Evolutionary conservation across 2,329 filamentous ascomycete species (phyloP).

Genomic region (Pestalotiopsis sp.): DNA sequence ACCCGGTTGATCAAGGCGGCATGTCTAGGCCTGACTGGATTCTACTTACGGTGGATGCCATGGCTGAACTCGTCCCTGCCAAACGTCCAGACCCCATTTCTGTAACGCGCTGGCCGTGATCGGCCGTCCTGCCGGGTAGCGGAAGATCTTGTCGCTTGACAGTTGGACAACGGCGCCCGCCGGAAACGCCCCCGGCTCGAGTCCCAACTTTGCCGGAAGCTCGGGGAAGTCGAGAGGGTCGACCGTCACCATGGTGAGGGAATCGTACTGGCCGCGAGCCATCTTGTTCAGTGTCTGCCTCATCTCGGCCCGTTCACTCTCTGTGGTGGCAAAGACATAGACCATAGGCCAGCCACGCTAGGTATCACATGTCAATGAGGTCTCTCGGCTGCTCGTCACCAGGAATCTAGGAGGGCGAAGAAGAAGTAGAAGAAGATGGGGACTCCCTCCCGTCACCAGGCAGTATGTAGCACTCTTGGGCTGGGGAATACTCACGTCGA

Average conservation of each 20-base stretch:
- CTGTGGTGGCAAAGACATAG: constrained; percentile 37
- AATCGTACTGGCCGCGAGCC: constrained; percentile 36
- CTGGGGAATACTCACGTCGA: constrained; percentile 32
- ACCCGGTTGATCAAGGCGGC: no score
- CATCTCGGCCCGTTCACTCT: constrained; percentile 30
- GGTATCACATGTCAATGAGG: not conserved
- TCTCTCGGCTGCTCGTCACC: not conserved
- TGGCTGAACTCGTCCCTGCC: constrained; percentile 37
- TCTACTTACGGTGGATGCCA: constrained; percentile 31
- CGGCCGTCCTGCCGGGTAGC: constrained; percentile 34
- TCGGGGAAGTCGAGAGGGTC: constrained; percentile 39
- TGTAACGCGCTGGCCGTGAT: constrained; percentile 31
- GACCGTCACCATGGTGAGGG: constrained; percentile 36
- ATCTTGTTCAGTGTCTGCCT: constrained; percentile 31
- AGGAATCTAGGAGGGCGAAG: not conserved
- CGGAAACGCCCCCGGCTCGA: constrained; percentile 29
- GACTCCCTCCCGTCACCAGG: no score
- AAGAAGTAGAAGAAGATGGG: no score
- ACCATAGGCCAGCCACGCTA: constrained; percentile 39
- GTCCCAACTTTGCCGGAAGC: constrained; percentile 34
- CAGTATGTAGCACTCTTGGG: no score
- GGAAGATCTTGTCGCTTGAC: constrained; percentile 37
- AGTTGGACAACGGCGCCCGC: constrained; percentile 39
- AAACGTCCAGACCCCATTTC: constrained; percentile 40
- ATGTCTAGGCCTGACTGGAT: no score